Evolutionary conservation across 148 eudicot species (phyloP), one percentile per base, ranked within the genome.

Genomic region (Hydrangea macrophylla): DNA sequence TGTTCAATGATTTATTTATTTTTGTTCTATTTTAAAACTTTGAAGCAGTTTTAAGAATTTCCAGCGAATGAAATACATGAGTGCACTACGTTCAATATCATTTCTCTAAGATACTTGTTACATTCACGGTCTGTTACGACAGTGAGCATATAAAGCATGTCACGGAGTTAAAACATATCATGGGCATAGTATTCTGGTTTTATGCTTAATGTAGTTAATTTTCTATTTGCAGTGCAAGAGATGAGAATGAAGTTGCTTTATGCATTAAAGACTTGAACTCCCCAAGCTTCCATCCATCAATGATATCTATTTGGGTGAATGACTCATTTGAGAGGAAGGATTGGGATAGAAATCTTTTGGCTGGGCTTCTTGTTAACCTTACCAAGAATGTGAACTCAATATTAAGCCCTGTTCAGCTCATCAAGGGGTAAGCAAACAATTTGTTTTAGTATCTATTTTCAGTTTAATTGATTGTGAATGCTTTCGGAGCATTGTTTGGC

Each of bases 301-400:
- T 87, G 76, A 68, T 87, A 60, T 82, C 92, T 42, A 76, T 76
- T 26, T 87, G 92, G 92, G 80, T 87, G 45, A 62, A 70, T 12
- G 92, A 87, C 50, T 86, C 89, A 25, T 87, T 87, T 64, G 89
- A 87, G 70, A 78, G 89, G 73, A 92, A 89, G 71, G 96, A 87
- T 70, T 71, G 67, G 81, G 98, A 92, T 72, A 77, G 98, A 64
- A 84, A 77, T 64, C 72, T 86, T 60, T 58, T 92, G 75, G 83
- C 90, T 22, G 78, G 74, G 72, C 86, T 92, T 70, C 83, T 86
- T 2, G 61, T 82, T 60, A 84, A 69, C 63, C 88, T 84, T 35
- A 64, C 83, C 12, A 80, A 72, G 40, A 65, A 78, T 67, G 75
- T 5, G 40, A 82, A 71, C 25, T 74, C 75, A 65, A 76, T 76